Evolutionary conservation across 148 eudicot genomes (phyloP).

Genomic region (Polygonum maritimum): DNA sequence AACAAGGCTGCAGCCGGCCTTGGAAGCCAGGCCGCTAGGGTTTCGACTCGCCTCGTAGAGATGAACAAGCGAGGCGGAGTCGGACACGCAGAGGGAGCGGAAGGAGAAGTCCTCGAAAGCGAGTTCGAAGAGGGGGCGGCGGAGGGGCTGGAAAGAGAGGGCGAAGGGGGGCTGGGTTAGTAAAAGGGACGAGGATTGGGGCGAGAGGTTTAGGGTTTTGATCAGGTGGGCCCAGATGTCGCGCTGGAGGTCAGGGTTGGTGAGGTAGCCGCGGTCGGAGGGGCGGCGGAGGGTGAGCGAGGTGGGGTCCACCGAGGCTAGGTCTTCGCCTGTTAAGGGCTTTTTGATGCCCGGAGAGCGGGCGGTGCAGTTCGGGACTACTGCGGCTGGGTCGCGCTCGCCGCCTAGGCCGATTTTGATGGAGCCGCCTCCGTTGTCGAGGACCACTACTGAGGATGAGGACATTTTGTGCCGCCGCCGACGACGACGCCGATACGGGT

Average conservation of each 20-base stretch:
- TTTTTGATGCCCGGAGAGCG: slow-evolving; percentile 55
- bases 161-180: slow-evolving; percentile 63
- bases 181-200: slow-evolving; percentile 43
- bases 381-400: slow-evolving; percentile 54
- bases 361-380: slow-evolving; percentile 73
- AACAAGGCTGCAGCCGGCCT: slow-evolving; percentile 61
- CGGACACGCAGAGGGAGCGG: slow-evolving; percentile 46
- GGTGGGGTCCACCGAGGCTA: slow-evolving; percentile 57
- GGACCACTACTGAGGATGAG: slow-evolving; percentile 51
- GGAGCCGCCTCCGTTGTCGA: slow-evolving; percentile 85
- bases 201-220: slow-evolving; percentile 22
- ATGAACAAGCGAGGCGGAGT: slow-evolving; percentile 58
- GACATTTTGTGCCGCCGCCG: too few relatives aligned
- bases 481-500: too few relatives aligned
- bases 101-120: slow-evolving; percentile 79
- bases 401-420: slow-evolving; percentile 89
- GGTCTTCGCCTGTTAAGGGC: slow-evolving; percentile 41
- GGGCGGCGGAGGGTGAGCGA: slow-evolving; percentile 85
- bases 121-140: slow-evolving; percentile 49
- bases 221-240: slow-evolving; percentile 81
- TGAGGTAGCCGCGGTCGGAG: slow-evolving; percentile 77
- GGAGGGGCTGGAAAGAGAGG: slow-evolving; percentile 40
- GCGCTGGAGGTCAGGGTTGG: slow-evolving; percentile 74
- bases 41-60: slow-evolving; percentile 56
- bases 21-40: slow-evolving; percentile 58